Conservation (phyloP, 75 land plant genomes). For the Cryptomeria japonica region DNA sequence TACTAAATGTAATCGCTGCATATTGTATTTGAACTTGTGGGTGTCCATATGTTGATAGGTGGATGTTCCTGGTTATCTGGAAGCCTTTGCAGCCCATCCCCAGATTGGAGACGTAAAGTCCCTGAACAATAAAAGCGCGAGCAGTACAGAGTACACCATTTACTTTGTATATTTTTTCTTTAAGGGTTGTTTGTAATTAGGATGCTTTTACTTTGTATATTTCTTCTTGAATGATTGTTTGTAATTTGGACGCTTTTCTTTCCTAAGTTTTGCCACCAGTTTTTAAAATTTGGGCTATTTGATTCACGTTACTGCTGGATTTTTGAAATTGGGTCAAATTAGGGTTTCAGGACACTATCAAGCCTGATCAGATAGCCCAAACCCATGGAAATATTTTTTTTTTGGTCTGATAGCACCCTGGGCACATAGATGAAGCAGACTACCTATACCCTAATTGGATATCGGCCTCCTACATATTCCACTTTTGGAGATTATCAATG, state of each 20-base stretch:
- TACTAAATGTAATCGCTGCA: background rate
- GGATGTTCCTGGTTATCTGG: slow-evolving; percentile 84
- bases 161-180: background rate
- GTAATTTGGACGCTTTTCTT: background rate
- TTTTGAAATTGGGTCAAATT: background rate
- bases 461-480: background rate
- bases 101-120: slow-evolving; percentile 64
- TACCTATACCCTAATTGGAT: background rate
- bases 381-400: background rate
- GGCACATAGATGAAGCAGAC: too few relatives aligned
- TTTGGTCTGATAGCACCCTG: background rate
- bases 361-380: background rate
- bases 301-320: background rate
- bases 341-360: background rate
- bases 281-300: background rate
- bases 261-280: background rate
- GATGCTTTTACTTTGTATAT: background rate
- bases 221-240: background rate
- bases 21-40: background rate
- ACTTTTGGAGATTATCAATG: background rate
- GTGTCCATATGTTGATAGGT: slow-evolving; percentile 37
- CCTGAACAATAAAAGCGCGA: slow-evolving; percentile 9
- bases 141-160: slow-evolving; percentile 39
- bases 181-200: background rate
- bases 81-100: slow-evolving; percentile 93